phyloP scores from a whole-genome alignment of 140 eudicot genomes.

The Bidens hawaiensis region DNA sequence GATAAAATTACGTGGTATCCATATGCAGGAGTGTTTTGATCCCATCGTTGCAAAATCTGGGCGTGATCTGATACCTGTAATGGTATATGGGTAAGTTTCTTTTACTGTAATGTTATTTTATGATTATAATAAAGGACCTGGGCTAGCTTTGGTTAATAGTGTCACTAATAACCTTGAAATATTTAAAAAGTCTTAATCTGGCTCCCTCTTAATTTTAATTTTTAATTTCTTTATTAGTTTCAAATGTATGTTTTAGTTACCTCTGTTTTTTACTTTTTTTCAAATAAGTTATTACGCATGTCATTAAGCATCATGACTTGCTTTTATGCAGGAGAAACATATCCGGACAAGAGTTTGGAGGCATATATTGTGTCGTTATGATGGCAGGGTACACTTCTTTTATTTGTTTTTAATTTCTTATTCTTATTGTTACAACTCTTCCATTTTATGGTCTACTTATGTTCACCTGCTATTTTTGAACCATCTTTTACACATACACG shows the following conservation, averaged over 20 bases:
- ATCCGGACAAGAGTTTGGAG: slow-evolving; percentile 97
- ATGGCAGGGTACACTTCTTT: slow-evolving; percentile 54
- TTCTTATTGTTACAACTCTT: neutral
- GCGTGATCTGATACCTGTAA: slow-evolving; percentile 91
- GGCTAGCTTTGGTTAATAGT: neutral
- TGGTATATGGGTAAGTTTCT: slow-evolving; percentile 92
- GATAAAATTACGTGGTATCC: neutral
- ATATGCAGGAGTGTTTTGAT: slow-evolving; percentile 85
- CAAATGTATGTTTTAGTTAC: neutral
- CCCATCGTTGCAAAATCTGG: slow-evolving; percentile 89
- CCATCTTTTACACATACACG: neutral
- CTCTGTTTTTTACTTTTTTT: neutral
- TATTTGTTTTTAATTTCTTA: neutral
- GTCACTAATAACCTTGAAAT: too few species aligned
- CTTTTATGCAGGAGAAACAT: slow-evolving; percentile 79
- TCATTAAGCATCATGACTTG: slow-evolving; percentile 7
- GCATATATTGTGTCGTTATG: slow-evolving; percentile 83
- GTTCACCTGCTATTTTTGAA: slow-evolving; percentile 3
- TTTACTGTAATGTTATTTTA: neutral
- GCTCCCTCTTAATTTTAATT: neutral
- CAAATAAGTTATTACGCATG: neutral
- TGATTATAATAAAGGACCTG: neutral
- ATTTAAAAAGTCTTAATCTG: too few species aligned
- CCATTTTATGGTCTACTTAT: neutral
- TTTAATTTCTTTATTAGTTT: neutral